Evolutionary conservation across 306 rosid genomes (phyloP).

Genomic region (Albizia julibrissin): DNA sequence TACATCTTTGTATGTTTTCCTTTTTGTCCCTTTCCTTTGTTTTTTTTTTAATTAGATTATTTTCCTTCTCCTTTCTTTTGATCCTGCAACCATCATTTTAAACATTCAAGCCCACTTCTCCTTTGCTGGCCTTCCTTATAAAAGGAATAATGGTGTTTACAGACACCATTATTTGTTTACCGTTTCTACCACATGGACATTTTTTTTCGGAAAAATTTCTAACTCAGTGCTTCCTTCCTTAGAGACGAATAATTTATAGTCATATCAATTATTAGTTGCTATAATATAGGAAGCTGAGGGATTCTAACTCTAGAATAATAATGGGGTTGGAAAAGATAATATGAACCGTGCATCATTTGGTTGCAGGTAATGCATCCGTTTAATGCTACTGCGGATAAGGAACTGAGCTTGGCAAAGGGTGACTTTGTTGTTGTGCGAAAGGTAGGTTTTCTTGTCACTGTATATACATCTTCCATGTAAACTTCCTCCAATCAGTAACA

Average conservation of each 20-base stretch:
- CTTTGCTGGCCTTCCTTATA: neutral
- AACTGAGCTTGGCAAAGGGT: conserved; percentile 84
- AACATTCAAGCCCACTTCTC: neutral
- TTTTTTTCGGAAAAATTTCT: neutral
- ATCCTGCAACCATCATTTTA: neutral
- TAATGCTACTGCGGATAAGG: conserved; percentile 76
- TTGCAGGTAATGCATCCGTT: conserved; percentile 83
- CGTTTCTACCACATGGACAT: neutral
- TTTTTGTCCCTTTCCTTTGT: neutral
- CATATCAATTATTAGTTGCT: neutral
- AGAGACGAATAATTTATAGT: neutral
- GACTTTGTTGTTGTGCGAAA: conserved; percentile 88
- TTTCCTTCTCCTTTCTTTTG: neutral
- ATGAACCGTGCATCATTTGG: neutral
- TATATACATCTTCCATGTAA: conserved; percentile 1
- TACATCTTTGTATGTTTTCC: neutral
- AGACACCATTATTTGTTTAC: neutral
- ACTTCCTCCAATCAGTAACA: neutral
- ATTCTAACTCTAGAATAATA: neutral
- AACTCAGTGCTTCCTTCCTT: neutral
- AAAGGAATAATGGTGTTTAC: neutral
- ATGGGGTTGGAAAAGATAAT: neutral
- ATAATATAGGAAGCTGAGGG: neutral
- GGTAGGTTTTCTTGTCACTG: conserved; percentile 52
- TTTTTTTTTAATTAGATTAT: neutral